Percentiles rank a stretch among this genome's conserved stretches.
These are phyloP conservation scores for Saccharomyces mikatae DNA, from an alignment of 805 yeast genomes.

Conservation along the genomic window DNA sequence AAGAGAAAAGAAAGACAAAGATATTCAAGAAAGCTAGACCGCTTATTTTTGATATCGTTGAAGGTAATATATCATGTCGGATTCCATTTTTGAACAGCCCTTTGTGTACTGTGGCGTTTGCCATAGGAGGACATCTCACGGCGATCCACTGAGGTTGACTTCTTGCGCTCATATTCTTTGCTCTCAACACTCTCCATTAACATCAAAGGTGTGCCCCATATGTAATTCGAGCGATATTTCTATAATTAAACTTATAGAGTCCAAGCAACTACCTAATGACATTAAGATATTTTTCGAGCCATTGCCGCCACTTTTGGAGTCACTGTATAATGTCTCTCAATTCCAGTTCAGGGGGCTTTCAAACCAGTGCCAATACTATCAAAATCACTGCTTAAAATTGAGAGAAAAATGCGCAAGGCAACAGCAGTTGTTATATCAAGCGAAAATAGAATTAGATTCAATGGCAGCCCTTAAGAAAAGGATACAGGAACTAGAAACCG, in stretches of 20 bases:
- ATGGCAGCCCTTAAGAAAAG: conserved; percentile 16
- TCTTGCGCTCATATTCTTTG: conserved; percentile 36
- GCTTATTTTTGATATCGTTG: background rate
- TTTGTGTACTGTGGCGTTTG: conserved; percentile 31
- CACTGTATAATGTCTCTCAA: conserved; percentile 22
- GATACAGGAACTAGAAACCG: conserved; percentile 8
- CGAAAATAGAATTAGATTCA: conserved; percentile 21
- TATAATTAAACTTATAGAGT: conserved; percentile 13
- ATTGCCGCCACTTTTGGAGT: conserved; percentile 19
- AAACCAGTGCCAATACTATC: conserved; percentile 22
- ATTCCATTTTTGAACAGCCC: conserved; percentile 22
- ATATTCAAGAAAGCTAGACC: background rate
- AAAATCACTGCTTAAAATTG: conserved; percentile 16
- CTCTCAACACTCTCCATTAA: conserved; percentile 19
- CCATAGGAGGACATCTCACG: conserved; percentile 17
- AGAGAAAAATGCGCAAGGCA: conserved; percentile 23
- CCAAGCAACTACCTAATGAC: conserved; percentile 17
- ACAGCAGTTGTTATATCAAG: conserved; percentile 20
- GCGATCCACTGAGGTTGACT: conserved; percentile 26
- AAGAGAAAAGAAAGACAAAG: conserved; percentile 11
- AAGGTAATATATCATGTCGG: conserved; percentile 4
- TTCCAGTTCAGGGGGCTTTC: conserved; percentile 23
- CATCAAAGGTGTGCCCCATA: conserved; percentile 11
- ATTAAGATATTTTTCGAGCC: conserved; percentile 23
- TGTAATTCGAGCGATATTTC: conserved; percentile 19